Base-by-base conservation (phyloP, 2,329 filamentous ascomycete species). In the Xylaria sp. region DNA sequence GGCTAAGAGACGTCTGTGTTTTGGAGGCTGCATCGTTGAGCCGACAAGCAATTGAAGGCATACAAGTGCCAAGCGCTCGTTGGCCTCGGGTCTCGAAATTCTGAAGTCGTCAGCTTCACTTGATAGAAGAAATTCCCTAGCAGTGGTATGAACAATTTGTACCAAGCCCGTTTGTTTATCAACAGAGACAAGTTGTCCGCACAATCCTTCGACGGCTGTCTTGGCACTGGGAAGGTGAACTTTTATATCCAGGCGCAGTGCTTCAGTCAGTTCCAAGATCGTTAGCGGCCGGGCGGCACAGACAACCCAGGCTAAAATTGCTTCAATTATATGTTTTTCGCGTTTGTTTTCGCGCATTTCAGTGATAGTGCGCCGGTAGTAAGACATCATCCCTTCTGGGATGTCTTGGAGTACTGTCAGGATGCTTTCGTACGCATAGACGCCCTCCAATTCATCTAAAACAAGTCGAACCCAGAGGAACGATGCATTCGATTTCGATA, bases 171-270 rank as follows among this genome's bases (percentile, higher is more conserved):
- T 51, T 8, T 65, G 20, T 2, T 66, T 33, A 58, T 79, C 73
- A 8, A 80, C 62, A 2, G 51, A 63, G 2, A 80, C 75, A 12
- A 81, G 71, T 9, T 80, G 75, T 0, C 78, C 79, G 56, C 78
- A 81, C 1, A 77, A 57, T 3, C 72, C 71, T 36, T 71, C 64
- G 7, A 80, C 73, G 3, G 75, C 71, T 18, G 46, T 43, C 61
- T 39, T 74, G 72, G 75, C 46, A 31, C 69, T 74, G n/a, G 66
- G 33, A 13, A 77, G 60, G n/a, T 68, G 54, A 4, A 71, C 71
- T 1, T 75, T 73, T 20, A 76, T 72, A 52, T 80, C 78, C 2
- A 79, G 43, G 54, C 75, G 60, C 0, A 80, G 61, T 9, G 77
- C 78, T 10, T 73, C 58, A 1, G 75, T 65, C 2, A 81, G 65